phyloP scores from a whole-genome alignment of 352 stramenopile genomes.

The Globisporangium yorkense region DNA sequence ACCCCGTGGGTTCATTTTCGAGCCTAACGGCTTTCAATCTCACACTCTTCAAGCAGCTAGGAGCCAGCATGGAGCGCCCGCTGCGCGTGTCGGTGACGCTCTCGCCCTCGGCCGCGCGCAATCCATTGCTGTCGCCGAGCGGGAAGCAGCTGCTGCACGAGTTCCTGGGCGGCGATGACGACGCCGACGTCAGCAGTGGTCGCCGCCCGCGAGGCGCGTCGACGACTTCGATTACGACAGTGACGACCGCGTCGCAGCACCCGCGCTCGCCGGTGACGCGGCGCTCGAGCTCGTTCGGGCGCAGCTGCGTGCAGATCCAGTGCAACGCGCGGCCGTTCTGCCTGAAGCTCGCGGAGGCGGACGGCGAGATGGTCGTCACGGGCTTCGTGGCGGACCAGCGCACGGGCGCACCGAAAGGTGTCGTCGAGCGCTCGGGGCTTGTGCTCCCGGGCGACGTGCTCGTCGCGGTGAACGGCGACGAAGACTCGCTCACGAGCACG shows the following conservation, averaged over 20 bases:
- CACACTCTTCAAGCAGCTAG: background rate
- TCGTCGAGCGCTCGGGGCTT: slow-evolving; percentile 32
- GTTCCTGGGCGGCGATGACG: slow-evolving; percentile 22
- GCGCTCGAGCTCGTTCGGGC: slow-evolving; percentile 5
- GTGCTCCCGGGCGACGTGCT: slow-evolving; percentile 54
- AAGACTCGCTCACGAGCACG: slow-evolving; percentile 34
- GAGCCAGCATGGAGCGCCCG: background rate
- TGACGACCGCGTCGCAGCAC: no score
- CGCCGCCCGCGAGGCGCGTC: background rate
- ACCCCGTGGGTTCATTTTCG: background rate
- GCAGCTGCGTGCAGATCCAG: slow-evolving; percentile 40
- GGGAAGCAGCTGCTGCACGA: slow-evolving; percentile 40
- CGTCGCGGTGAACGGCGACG: slow-evolving; percentile 52
- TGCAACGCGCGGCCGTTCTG: slow-evolving; percentile 41
- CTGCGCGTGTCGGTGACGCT: background rate
- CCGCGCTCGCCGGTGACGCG: background rate
- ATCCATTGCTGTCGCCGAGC: slow-evolving; percentile 50
- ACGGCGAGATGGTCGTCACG: slow-evolving; percentile 40
- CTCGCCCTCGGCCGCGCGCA: slow-evolving; percentile 14
- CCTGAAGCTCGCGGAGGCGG: slow-evolving; percentile 34
- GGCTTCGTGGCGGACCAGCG: slow-evolving; percentile 31
- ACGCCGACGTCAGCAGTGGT: background rate
- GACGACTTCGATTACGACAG: background rate
- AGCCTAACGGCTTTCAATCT: background rate
- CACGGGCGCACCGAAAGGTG: slow-evolving; percentile 15